Evolutionary conservation across 768 basidiomycete species (phyloP).

Genomic region (Mycena albidolilacea): DNA sequence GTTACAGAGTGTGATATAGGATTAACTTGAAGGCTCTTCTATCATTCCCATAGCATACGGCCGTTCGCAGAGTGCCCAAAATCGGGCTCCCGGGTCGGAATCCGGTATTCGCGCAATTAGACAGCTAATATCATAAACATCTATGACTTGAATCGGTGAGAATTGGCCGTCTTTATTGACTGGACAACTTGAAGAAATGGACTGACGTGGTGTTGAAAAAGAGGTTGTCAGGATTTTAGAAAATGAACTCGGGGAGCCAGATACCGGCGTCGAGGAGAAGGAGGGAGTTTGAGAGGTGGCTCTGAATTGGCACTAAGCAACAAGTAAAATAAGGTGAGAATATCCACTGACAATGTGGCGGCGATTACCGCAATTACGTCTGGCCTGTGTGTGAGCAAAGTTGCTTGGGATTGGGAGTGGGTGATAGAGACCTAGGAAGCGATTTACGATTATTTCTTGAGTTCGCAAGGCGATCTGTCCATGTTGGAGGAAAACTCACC

Average conservation of each 20-base stretch:
- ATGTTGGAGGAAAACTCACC: not conserved
- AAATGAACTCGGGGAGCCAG: not conserved
- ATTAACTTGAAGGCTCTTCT: too few relatives aligned
- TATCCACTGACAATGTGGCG: not conserved
- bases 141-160: too few relatives aligned
- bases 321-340: not conserved
- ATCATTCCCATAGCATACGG: constrained; percentile 26
- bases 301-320: not conserved
- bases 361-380: not conserved
- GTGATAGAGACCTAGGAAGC: not conserved
- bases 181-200: not conserved
- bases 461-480: not conserved
- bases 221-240: not conserved
- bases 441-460: not conserved
- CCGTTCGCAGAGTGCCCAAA: constrained; percentile 20
- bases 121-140: constrained; percentile 31
- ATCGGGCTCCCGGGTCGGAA: not conserved
- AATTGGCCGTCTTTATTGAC: constrained; percentile 14
- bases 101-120: constrained; percentile 29
- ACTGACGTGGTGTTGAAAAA: not conserved
- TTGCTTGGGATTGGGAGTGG: constrained; percentile 1
- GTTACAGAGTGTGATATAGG: too few relatives aligned
- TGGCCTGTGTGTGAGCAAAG: not conserved
- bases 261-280: not conserved
- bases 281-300: not conserved